Percentiles rank a stretch among this genome's conserved stretches.
These are phyloP conservation scores for Pichia kluyveri DNA, from an alignment of 805 yeast genomes.

Conservation along the genomic window DNA sequence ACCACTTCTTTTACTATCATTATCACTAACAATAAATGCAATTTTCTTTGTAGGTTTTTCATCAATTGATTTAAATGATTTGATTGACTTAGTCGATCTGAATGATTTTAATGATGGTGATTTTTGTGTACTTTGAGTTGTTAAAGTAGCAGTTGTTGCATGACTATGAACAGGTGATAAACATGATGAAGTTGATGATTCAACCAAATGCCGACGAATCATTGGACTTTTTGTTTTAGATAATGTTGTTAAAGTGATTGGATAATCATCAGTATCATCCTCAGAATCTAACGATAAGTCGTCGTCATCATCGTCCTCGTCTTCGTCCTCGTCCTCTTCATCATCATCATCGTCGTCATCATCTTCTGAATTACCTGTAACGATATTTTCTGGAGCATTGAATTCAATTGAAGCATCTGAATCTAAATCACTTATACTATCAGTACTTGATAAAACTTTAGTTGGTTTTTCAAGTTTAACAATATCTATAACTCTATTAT, in stretches of 20 bases:
- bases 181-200: slow-evolving; percentile 9
- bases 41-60: slow-evolving; percentile 18
- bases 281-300: slow-evolving; percentile 8
- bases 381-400: background rate
- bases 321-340: slow-evolving; percentile 9
- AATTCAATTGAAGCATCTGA: slow-evolving; percentile 11
- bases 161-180: slow-evolving; percentile 10
- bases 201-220: slow-evolving; percentile 1
- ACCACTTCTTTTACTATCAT: slow-evolving; percentile 13
- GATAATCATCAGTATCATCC: slow-evolving; percentile 10
- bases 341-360: slow-evolving; percentile 21
- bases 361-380: background rate
- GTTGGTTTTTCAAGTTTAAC: background rate
- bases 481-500: background rate
- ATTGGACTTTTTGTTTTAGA: slow-evolving; percentile 1
- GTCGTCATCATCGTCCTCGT: slow-evolving; percentile 14
- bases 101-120: slow-evolving; percentile 1
- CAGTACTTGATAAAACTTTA: slow-evolving; percentile 1
- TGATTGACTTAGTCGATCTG: background rate
- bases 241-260: slow-evolving; percentile 5
- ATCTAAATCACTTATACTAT: slow-evolving; percentile 10
- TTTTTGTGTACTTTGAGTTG: slow-evolving; percentile 7
- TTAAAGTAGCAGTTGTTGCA: slow-evolving; percentile 9
- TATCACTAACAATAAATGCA: slow-evolving; percentile 15
- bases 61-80: slow-evolving; percentile 5